Evolutionary conservation across 2,329 filamentous ascomycete species (phyloP), one percentile per base, ranked within the genome.

Genomic region (Xylariales sp.): DNA sequence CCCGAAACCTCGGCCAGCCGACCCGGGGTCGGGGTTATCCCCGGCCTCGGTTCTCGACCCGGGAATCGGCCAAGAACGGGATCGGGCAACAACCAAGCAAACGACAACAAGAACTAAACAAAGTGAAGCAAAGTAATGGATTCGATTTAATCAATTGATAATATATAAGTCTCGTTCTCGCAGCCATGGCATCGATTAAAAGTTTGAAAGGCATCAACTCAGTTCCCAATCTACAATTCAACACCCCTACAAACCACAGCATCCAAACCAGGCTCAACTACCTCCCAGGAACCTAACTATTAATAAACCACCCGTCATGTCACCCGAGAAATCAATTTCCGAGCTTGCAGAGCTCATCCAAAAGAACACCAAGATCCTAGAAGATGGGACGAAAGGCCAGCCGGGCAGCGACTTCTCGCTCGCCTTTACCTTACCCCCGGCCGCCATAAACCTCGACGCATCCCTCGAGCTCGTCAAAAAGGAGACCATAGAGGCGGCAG

Each of bases 261-360:
- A 28, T 18, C 46, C 12, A 16, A 36, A n/a, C 55, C 6, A 36
- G 34, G n/a, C 39, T 56, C 43, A 9, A 12, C 14, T 12, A 18
- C 55, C 8, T 28, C 45, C 12, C 36, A 49, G 30, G 39, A 6
- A 50, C 2, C 32, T 36, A 6, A 50, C 2, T 23, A 50, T 16
- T 1, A 54, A 1, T 14, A 34, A 36, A 28, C 5, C 23, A 58
- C 43, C 49, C 62, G 67, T 32, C 3, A 75, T 75, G 73, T 62
- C 74, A 12, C 43, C 73, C 41, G 50, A 65, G 32, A 72, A 65
- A 67, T 64, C 74, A 2, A 65, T 76, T 57, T 67, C 73, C 28
- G 74, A 75, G 52, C 72, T 76, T 5, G 69, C 74, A 28, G 70
- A 68, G 1, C 70, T 74, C 61, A 69, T 75, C 32, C 63, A 74